Evolutionary conservation across 192 early-diverging fungal genomes (phyloP), one percentile per base, ranked within the genome.

Genomic region (Chytriomyces confervae): DNA sequence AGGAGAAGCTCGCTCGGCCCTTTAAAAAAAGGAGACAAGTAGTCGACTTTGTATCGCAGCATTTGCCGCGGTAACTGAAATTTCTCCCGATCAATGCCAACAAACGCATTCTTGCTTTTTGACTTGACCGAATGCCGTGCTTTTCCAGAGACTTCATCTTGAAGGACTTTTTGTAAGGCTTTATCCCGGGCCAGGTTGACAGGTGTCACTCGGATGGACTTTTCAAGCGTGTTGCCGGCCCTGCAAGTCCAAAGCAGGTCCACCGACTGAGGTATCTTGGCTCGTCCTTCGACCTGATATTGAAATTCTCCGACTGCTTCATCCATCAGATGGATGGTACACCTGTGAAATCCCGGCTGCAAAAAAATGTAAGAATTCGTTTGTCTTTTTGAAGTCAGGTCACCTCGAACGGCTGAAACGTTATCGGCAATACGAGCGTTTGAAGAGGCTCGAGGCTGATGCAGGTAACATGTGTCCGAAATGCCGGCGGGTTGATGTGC

Each of bases 371-470:
- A 11, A 29, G 18, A 57, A 69, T 24, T 36, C 36, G 36, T 36
- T 36, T 36, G 36, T 1, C 36, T 36, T 36, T 36, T 36, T 44
- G 7, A 2, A 29, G 36, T 11, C 9, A 16, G 5, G 0, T 68
- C 50, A 86, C 80, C 45, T 82, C 82, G 63, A 88, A 88, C 6
- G 87, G 87, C 16, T 86, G 66, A 62, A 86, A 88, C 1, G 78
- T 65, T 8, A 85, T 27, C 10, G 79, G 51, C n/a, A 86, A 61
- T 5, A 36, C 51, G 13, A 36, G 10, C 2, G 78, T 69, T 76
- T 83, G 69, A 6, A 51, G 50, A 6, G 77, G 63, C 43, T 80
- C 82, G 3, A 88, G 72, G 0, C 8, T 50, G 45, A 88, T 45
- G n/a, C 73, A 65, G 10, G 77, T 74, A 5, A 62, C 43, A 10